Evolutionary conservation across 306 rosid genomes (phyloP).

Genomic region (Fagus sylvatica): DNA sequence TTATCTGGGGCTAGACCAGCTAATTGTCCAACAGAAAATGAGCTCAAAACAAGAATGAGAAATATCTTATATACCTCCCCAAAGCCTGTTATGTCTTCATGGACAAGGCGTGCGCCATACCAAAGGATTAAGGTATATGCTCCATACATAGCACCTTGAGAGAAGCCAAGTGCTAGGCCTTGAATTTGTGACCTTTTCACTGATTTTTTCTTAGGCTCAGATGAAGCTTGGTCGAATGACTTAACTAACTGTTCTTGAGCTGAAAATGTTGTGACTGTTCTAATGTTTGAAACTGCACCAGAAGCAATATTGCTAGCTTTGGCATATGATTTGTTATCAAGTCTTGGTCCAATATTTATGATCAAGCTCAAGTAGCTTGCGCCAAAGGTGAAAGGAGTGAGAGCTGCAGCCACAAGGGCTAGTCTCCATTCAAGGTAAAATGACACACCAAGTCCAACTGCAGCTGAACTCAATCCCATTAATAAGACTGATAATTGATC

Average conservation of each 20-base stretch:
- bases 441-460: conserved; percentile 65
- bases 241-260: conserved; percentile 75
- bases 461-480: conserved; percentile 86
- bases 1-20: conserved; percentile 94
- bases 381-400: conserved; percentile 88
- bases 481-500: conserved; percentile 80
- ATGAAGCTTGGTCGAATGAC: conserved; percentile 67
- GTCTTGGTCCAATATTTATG: conserved; percentile 65
- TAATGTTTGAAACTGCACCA: conserved; percentile 83
- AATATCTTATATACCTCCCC: conserved; percentile 69
- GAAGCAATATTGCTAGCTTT: conserved; percentile 90
- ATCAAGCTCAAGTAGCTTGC: conserved; percentile 83
- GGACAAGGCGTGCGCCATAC: conserved; percentile 69
- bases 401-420: conserved; percentile 70
- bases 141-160: conserved; percentile 83
- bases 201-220: conserved; percentile 62
- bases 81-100: conserved; percentile 46
- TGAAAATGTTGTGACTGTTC: conserved; percentile 82
- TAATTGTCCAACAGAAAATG: conserved; percentile 89
- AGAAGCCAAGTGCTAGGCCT: conserved; percentile 67
- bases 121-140: conserved; percentile 79
- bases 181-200: conserved; percentile 60
- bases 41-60: conserved; percentile 91
- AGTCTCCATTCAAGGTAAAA: conserved; percentile 54
- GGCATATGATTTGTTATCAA: conserved; percentile 66